These are phyloP conservation scores for Kwoniella mangroviensis DNA, from an alignment of 768 basidiomycete genomes.

Conservation along the genomic window DNA sequence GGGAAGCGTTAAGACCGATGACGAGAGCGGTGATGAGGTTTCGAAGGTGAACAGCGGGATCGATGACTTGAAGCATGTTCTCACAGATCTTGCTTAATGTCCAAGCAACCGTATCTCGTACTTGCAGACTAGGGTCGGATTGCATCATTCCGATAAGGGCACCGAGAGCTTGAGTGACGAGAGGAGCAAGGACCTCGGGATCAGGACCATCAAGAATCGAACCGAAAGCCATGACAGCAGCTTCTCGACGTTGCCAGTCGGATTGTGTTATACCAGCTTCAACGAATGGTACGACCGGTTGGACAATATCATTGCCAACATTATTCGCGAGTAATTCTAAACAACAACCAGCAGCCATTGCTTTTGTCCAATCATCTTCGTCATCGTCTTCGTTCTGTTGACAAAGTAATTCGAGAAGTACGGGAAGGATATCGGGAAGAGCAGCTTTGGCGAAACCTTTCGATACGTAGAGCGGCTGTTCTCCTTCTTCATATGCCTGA, in stretches of 20 bases:
- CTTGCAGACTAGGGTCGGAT: constrained; percentile 75
- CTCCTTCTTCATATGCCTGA: constrained; percentile 84
- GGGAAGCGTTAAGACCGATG: constrained; percentile 74
- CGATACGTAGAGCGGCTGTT: constrained; percentile 74
- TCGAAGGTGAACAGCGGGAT: constrained; percentile 84
- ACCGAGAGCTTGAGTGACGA: constrained; percentile 91
- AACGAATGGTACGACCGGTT: constrained; percentile 94
- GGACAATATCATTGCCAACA: constrained; percentile 86
- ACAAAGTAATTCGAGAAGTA: constrained; percentile 82
- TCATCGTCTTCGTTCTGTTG: constrained; percentile 96
- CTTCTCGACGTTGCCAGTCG: constrained; percentile 95
- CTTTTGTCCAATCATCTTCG: constrained; percentile 98
- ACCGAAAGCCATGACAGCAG: constrained; percentile 97
- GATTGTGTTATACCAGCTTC: constrained; percentile 89
- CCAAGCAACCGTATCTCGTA: constrained; percentile 98
- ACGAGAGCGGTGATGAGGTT: constrained; percentile 82
- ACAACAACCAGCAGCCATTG: constrained; percentile 95
- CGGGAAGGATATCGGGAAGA: constrained; percentile 90
- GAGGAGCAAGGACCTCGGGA: constrained; percentile 78
- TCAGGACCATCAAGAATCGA: constrained; percentile 97
- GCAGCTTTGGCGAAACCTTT: constrained; percentile 93
- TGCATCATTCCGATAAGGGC: constrained; percentile 93
- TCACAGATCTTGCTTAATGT: constrained; percentile 95
- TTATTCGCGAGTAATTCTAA: constrained; percentile 85
- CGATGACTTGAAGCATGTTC: constrained; percentile 79